Evolutionary conservation across 352 stramenopile species (phyloP), one percentile per base, ranked within the genome.

Genomic region (Globisporangium uncinulatum): DNA sequence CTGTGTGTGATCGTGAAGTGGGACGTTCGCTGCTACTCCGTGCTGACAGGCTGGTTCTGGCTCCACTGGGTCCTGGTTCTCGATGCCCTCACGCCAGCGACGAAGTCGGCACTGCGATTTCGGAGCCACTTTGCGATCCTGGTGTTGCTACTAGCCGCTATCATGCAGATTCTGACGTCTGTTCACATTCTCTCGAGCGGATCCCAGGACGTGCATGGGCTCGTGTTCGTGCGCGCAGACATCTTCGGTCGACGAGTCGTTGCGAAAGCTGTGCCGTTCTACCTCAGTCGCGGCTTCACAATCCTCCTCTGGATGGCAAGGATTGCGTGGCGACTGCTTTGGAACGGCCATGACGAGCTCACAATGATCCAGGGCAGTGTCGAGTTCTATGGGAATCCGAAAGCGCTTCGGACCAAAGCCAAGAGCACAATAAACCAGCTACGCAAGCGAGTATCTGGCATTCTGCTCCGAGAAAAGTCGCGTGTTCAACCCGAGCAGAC

Each of bases 1-100:
- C 20, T 71, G 1, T 65, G 55, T n/a, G 69, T 69, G 19, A 39
- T 70, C 4, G 61, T 66, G 24, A 42, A 41, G 9, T 76, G 69
- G 69, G 45, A 63, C 13, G 8, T 29, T 0, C 24, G 55, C 1
- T 61, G 46, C 36, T 39, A 43, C 2, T 8, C 36, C 2, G 37
- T 62, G 10, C 21, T 61, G n/a, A 51, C 51, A 6, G 44, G 32
- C 21, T 67, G 58, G 49, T 19, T 67, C 10, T 75, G 67, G 67
- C 37, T 69, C 3, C 55, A 68, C 11, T 20, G 21, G 13, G 43
- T 66, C 15, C 34, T 74, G 36, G 62, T 52, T 14, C 31, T 74
- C 11, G 67, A 74, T n/a, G 50, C 57, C 9, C 49, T 69, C 46
- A 65, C 61, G 1, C 65, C 65, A 0, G 41, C 55, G 6, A 44